These are phyloP conservation scores for Phaseolus lunatus DNA, from an alignment of 306 rosid species.

Conservation along the genomic window DNA sequence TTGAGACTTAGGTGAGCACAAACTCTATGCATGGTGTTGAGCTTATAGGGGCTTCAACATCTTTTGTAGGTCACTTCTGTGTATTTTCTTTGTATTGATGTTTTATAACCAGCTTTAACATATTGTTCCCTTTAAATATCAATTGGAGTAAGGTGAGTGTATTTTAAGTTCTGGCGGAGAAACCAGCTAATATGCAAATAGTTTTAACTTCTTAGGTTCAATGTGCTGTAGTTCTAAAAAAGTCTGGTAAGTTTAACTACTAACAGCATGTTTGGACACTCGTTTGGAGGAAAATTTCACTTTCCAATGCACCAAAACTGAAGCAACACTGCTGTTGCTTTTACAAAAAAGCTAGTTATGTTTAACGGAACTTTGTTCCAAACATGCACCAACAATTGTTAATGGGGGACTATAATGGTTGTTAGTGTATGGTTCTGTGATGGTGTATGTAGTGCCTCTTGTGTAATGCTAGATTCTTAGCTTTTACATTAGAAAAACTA, in stretches of 20 bases:
- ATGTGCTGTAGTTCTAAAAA: slow-evolving; percentile 10
- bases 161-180: slow-evolving; percentile 39
- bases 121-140: not conserved
- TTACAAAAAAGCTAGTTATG: too few species aligned
- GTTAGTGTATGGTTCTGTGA: slow-evolving; percentile 11
- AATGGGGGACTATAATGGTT: not conserved
- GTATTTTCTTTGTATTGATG: slow-evolving; percentile 30
- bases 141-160: slow-evolving; percentile 20
- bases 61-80: slow-evolving; percentile 15
- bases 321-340: too few species aligned
- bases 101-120: slow-evolving; percentile 14
- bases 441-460: slow-evolving; percentile 25
- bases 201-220: slow-evolving; percentile 37
- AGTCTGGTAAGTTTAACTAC: slow-evolving; percentile 1
- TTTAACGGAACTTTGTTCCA: too few species aligned
- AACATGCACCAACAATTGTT: not conserved
- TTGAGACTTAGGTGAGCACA: slow-evolving; percentile 15
- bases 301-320: too few species aligned
- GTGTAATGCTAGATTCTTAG: not conserved
- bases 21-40: slow-evolving; percentile 19
- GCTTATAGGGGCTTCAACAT: slow-evolving; percentile 25
- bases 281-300: too few species aligned
- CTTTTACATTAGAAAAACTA: slow-evolving; percentile 11
- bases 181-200: slow-evolving; percentile 8
- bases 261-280: not conserved